Base-by-base conservation (phyloP, 2,329 filamentous ascomycete genomes). In the Fusarium decemcellulare region DNA sequence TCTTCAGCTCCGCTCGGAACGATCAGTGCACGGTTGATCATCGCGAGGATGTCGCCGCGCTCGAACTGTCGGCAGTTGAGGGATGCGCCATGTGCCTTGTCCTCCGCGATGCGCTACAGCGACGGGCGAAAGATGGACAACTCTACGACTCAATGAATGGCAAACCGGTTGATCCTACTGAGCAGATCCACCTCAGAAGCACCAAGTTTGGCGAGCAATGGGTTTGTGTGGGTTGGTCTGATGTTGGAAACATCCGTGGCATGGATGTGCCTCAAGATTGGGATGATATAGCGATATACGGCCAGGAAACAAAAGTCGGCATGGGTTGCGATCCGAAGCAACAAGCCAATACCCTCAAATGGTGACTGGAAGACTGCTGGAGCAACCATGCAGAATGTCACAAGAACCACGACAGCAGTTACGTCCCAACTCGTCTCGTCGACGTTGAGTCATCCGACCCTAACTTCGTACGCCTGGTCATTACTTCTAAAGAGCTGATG, bases 361-460 rank as follows among this genome's bases (percentile, higher is more conserved):
- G 48, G 48, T 51, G 48, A 32, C 9, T 51, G 18, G 48, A 12
- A 32, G 37, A 37, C 48, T 51, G 48, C 34, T 51, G 48, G 48
- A 34, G 48, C 32, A 27, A 51, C 8, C 48, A 51, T 37, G 16
- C 8, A 9, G 48, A 51, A 6, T 51, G 48, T 37, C 48, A 18
- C 9, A 51, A 51, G 48, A 51, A 51, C 14, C 32, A 51, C 34
- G 32, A 51, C 23, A 15, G 30, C 16, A 23, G 8, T 14, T 51
- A 37, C 8, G 30, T 51, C 16, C 48, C 48, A 12, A 37, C 48
- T 4, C 48, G 48, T 15, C 18, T 51, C n/a, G 37, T 51, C 18
- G 48, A 51, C 18, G 48, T 51, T 4, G 9, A 51, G 32, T 51
- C 48, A 3, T 29, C 48, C 7, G 30, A 51, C n/a, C 18, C 32